phyloP scores from a whole-genome alignment of 2,329 filamentous ascomycete genomes.

The Microcyclospora pomicola region DNA sequence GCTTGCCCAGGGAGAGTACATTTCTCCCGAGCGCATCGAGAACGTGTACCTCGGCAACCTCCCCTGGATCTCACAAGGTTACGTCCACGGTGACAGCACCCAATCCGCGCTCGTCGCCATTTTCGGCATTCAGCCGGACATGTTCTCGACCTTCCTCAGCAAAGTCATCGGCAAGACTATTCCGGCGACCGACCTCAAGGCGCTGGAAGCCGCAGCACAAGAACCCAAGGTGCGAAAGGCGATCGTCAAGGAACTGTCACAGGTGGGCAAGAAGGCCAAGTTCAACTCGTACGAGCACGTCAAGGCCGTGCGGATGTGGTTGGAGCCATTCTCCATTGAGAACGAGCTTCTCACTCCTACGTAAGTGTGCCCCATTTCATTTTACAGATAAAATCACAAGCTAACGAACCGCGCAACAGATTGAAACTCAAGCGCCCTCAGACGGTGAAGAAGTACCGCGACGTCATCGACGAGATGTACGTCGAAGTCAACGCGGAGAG shows the following conservation, averaged over 20 bases:
- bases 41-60: slow-evolving; percentile 80
- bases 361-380: slow-evolving; percentile 44
- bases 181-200: slow-evolving; percentile 48
- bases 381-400: slow-evolving; percentile 1
- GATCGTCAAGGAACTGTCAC: slow-evolving; percentile 64
- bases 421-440: slow-evolving; percentile 60
- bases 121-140: slow-evolving; percentile 74
- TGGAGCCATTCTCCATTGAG: slow-evolving; percentile 87
- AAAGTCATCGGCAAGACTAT: slow-evolving; percentile 57
- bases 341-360: slow-evolving; percentile 83
- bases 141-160: slow-evolving; percentile 68
- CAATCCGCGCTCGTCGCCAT: slow-evolving; percentile 73
- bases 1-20: slow-evolving; percentile 93
- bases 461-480: slow-evolving; percentile 47
- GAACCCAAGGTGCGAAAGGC: slow-evolving; percentile 60
- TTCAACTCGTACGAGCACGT: slow-evolving; percentile 87
- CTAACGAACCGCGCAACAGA: slow-evolving; percentile 26
- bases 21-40: slow-evolving; percentile 92
- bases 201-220: slow-evolving; percentile 50
- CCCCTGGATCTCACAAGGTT: slow-evolving; percentile 64
- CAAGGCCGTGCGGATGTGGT: slow-evolving; percentile 54
- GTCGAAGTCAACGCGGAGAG: slow-evolving; percentile 36
- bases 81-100: slow-evolving; percentile 78
- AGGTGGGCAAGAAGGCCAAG: slow-evolving; percentile 66
- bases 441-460: slow-evolving; percentile 47